Evolutionary conservation across 129 eudicot species (phyloP), one percentile per base, ranked within the genome.

Genomic region (Lactuca sativa): DNA sequence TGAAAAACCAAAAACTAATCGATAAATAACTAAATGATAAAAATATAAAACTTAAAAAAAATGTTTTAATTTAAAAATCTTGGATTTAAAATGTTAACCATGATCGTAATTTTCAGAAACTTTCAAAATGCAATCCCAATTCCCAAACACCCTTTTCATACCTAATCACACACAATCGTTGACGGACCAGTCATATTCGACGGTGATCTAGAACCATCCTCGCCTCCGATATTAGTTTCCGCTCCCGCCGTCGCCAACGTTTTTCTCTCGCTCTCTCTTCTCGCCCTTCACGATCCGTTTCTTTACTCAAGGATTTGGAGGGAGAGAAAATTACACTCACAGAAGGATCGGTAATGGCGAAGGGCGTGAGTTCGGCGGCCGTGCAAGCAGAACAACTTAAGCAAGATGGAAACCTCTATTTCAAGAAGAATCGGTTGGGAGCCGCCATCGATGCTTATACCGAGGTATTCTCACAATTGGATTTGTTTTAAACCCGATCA

Each of bases 401-500:
- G 54, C 86, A 64, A 73, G 90, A 92, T n/a, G 96, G 98, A 25
- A 92, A 92, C 77, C 7, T 11, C 1, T 89, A 77, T 73, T 92
- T 82, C 67, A 80, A 76, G 21, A 89, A 86, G 58, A 77, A 86
- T 51, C 64, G 87, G 12, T 83, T 88, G 3, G 86, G 79, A 25
- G 98, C 98, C 37, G 98, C 98, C 41, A 92, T 92, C 14, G 98
- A 92, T 81, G 96, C 96, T 66, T 92, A 92, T 13, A 92, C 98
- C 0, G 91, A 84, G 91, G 98, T 88, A 47, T 16, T 16, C 3
- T 47, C 40, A n/a, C 56, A 1, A 17, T 11, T 36, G 15, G 5
- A 48, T 36, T 17, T 14, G 7, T 8, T 73, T 36, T 63, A 4
- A 13, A 4, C 16, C 30, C 18, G 17, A 33, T 55, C 57, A 64